Conservation (phyloP, 306 rosid genomes). For the Inga laurina region DNA sequence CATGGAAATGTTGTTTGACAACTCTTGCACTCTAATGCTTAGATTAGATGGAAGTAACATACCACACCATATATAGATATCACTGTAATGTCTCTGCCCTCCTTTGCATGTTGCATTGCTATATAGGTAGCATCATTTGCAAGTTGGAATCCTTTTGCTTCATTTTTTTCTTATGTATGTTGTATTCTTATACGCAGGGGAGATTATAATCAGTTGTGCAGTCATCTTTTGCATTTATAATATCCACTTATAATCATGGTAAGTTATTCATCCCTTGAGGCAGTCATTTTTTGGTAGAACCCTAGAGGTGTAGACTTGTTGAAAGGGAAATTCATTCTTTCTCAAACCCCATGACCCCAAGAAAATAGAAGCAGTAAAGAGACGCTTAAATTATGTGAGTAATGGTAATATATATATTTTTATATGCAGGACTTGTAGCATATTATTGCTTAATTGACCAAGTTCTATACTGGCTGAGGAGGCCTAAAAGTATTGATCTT, state of each 20-base stretch:
- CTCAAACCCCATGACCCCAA: background rate
- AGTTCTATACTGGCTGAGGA: slow-evolving; percentile 30
- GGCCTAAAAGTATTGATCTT: slow-evolving; percentile 21
- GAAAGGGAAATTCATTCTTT: slow-evolving; percentile 1
- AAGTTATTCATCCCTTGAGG: slow-evolving; percentile 16
- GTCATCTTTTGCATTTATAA: background rate
- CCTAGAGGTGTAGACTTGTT: background rate
- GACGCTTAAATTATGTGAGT: background rate
- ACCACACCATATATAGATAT: background rate
- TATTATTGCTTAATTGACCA: slow-evolving; percentile 27
- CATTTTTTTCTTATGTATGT: background rate
- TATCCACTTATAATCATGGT: slow-evolving; percentile 32
- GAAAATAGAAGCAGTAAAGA: slow-evolving; percentile 5
- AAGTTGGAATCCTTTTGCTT: slow-evolving; percentile 5
- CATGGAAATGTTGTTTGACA: background rate
- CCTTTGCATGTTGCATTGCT: background rate
- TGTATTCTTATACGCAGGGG: slow-evolving; percentile 32
- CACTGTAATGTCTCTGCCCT: background rate
- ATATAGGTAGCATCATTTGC: background rate
- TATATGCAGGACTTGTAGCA: slow-evolving; percentile 38
- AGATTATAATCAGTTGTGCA: background rate
- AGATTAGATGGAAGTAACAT: background rate
- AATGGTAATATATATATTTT: slow-evolving; percentile 19
- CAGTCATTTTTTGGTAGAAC: slow-evolving; percentile 8
- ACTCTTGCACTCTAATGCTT: background rate